Evolutionary conservation across 805 yeast genomes (phyloP).

Genomic region (Saccharomycopsis schoenii): DNA sequence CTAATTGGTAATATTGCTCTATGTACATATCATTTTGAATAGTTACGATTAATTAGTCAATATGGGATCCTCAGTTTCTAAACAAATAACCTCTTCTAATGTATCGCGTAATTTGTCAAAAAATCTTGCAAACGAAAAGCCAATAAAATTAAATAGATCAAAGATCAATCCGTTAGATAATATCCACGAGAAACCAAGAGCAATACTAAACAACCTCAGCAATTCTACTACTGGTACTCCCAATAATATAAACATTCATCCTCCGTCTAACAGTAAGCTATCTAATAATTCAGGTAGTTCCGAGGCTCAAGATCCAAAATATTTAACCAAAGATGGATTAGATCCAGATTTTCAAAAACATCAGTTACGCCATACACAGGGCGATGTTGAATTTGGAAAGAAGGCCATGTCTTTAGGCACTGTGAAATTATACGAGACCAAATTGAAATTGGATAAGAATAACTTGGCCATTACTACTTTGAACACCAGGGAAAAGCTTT

Average conservation of each 20-base stretch:
- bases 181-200: background rate
- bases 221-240: background rate
- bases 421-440: slow-evolving; percentile 8
- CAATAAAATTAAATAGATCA: slow-evolving; percentile 2
- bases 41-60: background rate
- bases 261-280: background rate
- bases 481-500: slow-evolving; percentile 7
- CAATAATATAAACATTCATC: background rate
- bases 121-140: background rate
- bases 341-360: slow-evolving; percentile 9
- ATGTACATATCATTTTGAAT: too few species aligned
- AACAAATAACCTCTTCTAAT: background rate
- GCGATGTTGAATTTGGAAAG: background rate
- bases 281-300: background rate
- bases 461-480: slow-evolving; percentile 14
- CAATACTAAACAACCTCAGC: background rate
- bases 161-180: slow-evolving; percentile 7
- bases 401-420: slow-evolving; percentile 16
- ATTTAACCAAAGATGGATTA: slow-evolving; percentile 13
- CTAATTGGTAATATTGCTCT: too few species aligned
- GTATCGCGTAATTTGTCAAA: slow-evolving; percentile 6
- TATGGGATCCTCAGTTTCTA: slow-evolving; percentile 18
- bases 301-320: background rate
- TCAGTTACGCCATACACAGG: background rate
- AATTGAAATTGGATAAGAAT: slow-evolving; percentile 10